Evolutionary conservation across 768 basidiomycete genomes (phyloP).

Genomic region (Auricularia cornea): DNA sequence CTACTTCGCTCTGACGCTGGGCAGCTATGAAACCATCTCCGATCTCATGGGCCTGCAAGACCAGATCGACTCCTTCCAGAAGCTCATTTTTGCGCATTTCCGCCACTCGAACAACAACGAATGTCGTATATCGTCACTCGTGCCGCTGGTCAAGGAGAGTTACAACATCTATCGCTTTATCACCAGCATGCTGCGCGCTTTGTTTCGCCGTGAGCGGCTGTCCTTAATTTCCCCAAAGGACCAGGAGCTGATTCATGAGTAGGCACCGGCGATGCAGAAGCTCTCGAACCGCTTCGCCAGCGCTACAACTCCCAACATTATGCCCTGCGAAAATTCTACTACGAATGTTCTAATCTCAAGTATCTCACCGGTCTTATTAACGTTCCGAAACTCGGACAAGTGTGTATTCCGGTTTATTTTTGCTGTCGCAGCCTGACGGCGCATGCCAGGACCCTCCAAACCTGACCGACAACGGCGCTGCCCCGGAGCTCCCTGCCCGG

Average conservation of each 20-base stretch:
- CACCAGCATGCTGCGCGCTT: constrained; percentile 95
- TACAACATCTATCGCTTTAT: constrained; percentile 99
- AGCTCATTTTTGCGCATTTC: constrained; percentile 95
- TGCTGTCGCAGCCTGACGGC: constrained; percentile 3
- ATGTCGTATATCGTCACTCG: constrained; percentile 91
- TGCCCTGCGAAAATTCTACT: constrained; percentile 93
- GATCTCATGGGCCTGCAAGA: constrained; percentile 98
- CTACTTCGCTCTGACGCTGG: constrained; percentile 9
- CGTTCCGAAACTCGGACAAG: constrained; percentile 92
- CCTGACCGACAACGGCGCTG: constrained; percentile 61
- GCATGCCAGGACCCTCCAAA: constrained; percentile 87
- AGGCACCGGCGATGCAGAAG: constrained; percentile 89
- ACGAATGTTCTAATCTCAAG: constrained; percentile 97
- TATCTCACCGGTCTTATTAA: constrained; percentile 97
- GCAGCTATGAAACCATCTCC: constrained; percentile 92
- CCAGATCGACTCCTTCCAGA: constrained; percentile 98
- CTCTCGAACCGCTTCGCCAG: constrained; percentile 77
- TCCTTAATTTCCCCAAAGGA: neutral
- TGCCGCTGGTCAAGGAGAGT: constrained; percentile 96
- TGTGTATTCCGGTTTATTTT: constrained; percentile 25
- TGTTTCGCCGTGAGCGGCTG: constrained; percentile 72
- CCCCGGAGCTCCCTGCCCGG: constrained; percentile 82
- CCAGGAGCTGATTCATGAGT: constrained; percentile 6
- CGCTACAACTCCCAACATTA: constrained; percentile 90
- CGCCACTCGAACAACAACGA: constrained; percentile 88